These are phyloP conservation scores for Eimeria maxima DNA, from an alignment of 169 alveolate species.

Conservation along the genomic window DNA sequence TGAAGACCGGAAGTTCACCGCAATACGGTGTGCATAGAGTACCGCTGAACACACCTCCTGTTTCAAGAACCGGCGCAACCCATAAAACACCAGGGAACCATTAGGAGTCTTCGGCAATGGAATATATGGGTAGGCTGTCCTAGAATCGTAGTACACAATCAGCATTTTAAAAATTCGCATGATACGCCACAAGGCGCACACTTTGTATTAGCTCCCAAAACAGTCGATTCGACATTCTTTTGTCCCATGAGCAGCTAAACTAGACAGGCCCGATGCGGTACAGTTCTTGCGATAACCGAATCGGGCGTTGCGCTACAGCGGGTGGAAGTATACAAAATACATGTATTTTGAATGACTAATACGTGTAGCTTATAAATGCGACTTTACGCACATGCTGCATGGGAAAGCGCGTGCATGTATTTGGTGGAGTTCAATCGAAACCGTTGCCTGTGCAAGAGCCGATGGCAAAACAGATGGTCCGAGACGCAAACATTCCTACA, in stretches of 20 bases:
- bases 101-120: no score
- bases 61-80: neutral
- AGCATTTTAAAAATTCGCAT: neutral
- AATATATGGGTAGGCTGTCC: no score
- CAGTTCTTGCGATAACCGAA: neutral
- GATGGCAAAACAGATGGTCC: neutral
- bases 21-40: no score
- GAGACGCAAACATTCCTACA: neutral
- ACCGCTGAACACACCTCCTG: neutral
- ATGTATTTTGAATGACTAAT: no score
- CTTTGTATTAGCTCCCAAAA: neutral
- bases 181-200: neutral
- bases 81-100: neutral
- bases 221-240: neutral
- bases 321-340: neutral
- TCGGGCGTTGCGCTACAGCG: neutral
- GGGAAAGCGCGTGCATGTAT: neutral
- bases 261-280: no score
- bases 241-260: neutral
- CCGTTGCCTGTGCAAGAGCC: neutral
- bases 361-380: neutral
- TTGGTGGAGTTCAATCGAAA: neutral
- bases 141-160: neutral
- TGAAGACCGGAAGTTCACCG: neutral
- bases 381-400: neutral